Base-by-base conservation (phyloP, 2,329 filamentous ascomycete species). In the Fusarium neocosmosporiellum region DNA sequence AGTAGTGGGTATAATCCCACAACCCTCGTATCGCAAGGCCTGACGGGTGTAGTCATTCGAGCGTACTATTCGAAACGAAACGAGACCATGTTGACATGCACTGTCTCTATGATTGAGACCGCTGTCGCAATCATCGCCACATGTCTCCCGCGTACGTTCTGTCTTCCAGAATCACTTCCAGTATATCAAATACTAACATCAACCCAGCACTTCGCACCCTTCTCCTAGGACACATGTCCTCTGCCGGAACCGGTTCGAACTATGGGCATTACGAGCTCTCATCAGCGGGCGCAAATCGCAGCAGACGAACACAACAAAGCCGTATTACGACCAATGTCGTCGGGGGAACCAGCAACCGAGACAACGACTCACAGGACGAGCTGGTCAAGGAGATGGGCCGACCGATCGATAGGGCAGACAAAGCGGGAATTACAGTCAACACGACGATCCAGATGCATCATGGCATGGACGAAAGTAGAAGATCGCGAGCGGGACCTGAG, bases 51-150 rank as follows among this genome's bases (percentile, higher is more conserved):
- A 80, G 78, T 82, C 2, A 77, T 82, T 24, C 79, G 81, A 66
- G 81, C 81, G 5, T 80, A 81, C 27, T 82, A 78, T 31, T 81
- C 79, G 0, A 78, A 79, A 60, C 72, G 71, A 5, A 78, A 79
- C 59, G 78, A 81, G 62, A 81, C 80, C 1, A 82, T 82, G 80
- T 58, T 82, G 37, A 82, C 81, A 3, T 82, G 80, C 66, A 82
- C 81, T 1, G 80, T 82, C 20, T 81, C 80, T 5, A 82, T 82
- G 80, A 73, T 82, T n/a, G 81, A 82, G 59, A 81, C 80, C 0
- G 73, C 81, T 5, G 79, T 84, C 9, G 81, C 83, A 2, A 83
- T 84, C 36, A 83, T 84, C 11, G 81, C 81, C 2, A 78, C 80
- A 3, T 83, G 80, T n/a, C 79, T 83, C 1, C 82, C 82, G 33